phyloP scores from a whole-genome alignment of 129 eudicot genomes.

The Flaveria brownii region DNA sequence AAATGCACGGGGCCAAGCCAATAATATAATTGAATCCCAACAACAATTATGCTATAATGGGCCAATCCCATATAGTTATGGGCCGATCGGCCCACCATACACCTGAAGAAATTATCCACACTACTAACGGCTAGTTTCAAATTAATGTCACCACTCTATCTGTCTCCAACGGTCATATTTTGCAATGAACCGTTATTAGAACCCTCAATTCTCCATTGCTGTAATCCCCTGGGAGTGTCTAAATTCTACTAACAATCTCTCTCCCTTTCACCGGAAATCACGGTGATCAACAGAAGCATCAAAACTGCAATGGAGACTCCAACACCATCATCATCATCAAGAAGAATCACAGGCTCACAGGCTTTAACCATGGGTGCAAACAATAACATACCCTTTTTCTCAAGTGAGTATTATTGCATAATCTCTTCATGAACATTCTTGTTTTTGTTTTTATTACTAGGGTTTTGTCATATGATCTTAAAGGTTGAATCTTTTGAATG shows the following conservation, averaged over 20 bases:
- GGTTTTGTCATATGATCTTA: not conserved
- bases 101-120: not conserved
- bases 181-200: constrained; percentile 18
- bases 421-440: too few species aligned
- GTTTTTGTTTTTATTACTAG: not conserved
- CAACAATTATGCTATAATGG: not conserved
- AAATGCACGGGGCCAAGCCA: too few species aligned
- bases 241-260: constrained; percentile 9
- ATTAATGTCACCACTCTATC: not conserved
- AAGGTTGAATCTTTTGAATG: not conserved
- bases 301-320: constrained; percentile 64
- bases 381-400: constrained; percentile 36
- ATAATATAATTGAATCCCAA: too few species aligned
- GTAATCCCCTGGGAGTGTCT: not conserved
- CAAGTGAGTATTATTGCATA: constrained; percentile 34
- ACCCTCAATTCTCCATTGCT: constrained; percentile 3
- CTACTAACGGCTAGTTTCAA: constrained; percentile 61
- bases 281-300: not conserved
- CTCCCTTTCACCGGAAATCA: constrained; percentile 5
- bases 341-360: constrained; percentile 70
- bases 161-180: constrained; percentile 62
- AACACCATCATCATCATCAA: constrained; percentile 57
- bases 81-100: constrained; percentile 15
- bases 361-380: constrained; percentile 34
- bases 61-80: not conserved